Conservation (phyloP, 2,329 filamentous ascomycete species). For the Sarocladium kiliense region DNA sequence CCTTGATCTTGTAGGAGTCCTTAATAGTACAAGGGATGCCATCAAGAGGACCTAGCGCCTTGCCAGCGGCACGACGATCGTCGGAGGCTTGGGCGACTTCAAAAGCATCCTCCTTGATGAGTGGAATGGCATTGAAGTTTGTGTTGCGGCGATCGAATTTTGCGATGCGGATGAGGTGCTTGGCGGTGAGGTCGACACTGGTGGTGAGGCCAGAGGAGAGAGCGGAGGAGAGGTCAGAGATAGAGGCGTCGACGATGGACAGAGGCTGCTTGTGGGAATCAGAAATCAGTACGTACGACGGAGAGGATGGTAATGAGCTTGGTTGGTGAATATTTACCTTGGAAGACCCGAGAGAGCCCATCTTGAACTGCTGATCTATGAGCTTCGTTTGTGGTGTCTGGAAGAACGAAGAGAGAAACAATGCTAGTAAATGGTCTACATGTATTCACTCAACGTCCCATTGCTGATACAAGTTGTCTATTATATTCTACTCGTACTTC, state of each 20-base stretch:
- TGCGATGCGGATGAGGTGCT: conserved; percentile 21
- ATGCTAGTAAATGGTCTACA: too few relatives aligned
- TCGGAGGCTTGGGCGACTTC: conserved; percentile 23
- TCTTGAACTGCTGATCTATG: background rate
- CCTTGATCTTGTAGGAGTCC: conserved; percentile 49
- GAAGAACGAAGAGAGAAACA: too few relatives aligned
- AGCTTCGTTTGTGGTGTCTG: background rate
- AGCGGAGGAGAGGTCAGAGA: conserved; percentile 18
- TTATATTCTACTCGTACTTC: too few relatives aligned
- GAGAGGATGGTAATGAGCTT: too few relatives aligned
- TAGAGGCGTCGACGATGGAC: conserved; percentile 19
- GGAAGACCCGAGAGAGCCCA: background rate
- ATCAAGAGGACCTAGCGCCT: conserved; percentile 30
- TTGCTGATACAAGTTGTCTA: too few relatives aligned
- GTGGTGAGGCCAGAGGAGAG: conserved; percentile 14
- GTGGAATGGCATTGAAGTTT: conserved; percentile 20
- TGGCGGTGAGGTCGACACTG: conserved; percentile 21
- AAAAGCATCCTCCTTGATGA: conserved; percentile 20
- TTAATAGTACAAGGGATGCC: conserved; percentile 55
- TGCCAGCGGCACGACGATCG: conserved; percentile 16
- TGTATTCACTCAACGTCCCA: too few relatives aligned
- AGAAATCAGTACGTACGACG: background rate
- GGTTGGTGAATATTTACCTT: background rate
- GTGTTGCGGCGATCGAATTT: conserved; percentile 19
- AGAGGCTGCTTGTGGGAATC: background rate